Base-by-base conservation (phyloP, 148 eudicot genomes). In the Chenopodium quinoa region DNA sequence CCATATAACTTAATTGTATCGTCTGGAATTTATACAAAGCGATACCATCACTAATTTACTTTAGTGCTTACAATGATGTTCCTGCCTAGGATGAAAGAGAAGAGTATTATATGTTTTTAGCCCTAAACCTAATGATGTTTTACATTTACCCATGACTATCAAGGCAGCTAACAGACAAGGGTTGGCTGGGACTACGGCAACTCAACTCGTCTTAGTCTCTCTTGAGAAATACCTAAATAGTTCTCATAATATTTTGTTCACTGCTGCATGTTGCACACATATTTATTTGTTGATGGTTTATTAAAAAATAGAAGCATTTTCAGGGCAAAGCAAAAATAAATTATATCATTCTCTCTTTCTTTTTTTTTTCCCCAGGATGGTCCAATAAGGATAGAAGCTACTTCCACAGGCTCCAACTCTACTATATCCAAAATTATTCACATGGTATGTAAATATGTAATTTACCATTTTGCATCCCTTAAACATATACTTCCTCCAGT, bases 341-440 rank as follows among this genome's bases (percentile, higher is more conserved):
- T 25, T 14, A 22, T 66, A 7, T 40, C 44, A 7, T 40, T 40
- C 44, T 40, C 44, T 40, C 34, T 32, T 1, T 32, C 34, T 52
- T 40, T 78, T 60, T 25, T 34, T 60, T 67, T 77, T 23, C 83
- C 88, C 75, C 91, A 93, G 98, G 98, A 91, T 88, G 98, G 98
- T 84, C 98, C 98, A 50, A 78, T 95, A 78, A 95, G 92, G 83
- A 83, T 95, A 84, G 94, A 89, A 88, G 95, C 98, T 75, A 88
- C 91, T 84, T 90, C 94, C 82, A 93, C 98, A 9, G 97, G 98
- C 73, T 91, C 97, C 84, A 91, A 93, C 84, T 95, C 98, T 80
- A 91, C 94, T 78, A 95, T 95, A 80, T 86, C 97, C 71, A 93
- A 93, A 89, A 93, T 95, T 82, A 90, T 95, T 84, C 88, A 85